Evolutionary conservation across 176 grass and related monocot species (phyloP), one percentile per base, ranked within the genome.

Genomic region (Oryza brachyantha): DNA sequence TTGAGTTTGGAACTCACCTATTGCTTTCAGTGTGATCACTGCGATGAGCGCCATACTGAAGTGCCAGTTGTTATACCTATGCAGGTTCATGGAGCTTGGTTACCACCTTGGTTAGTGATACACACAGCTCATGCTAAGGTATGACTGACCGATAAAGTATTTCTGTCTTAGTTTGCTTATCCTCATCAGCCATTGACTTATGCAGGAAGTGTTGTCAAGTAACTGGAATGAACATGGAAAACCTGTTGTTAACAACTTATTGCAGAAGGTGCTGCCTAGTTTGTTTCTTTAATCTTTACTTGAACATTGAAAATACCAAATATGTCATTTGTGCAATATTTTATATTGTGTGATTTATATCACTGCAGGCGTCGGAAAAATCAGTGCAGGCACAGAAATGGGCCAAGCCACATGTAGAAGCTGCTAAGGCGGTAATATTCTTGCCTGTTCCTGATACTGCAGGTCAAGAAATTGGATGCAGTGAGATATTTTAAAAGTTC

Each of bases 81-180:
- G 27, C 73, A 99, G 92, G 84, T 86, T 71, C 86, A 96, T 89
- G 84, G 84, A 81, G 84, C 92, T 76, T 99, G 96, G 96, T 87
- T 99, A 66, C 88, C 92, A 79, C 96, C 90, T 76, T 99, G 92
- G 96, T 78, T 99, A 68, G 88, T 62, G 3, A 62, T 81, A 76
- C 64, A 91, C 85, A 64, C 81, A 67, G 13, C 70, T 76, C 76
- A 3, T 61, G 89, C 66, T 61, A 73, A 87, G 88, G 92, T 96
- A 84, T 38, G 40, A 69, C 36, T 84, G 76, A 21, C 38, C 38
- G 41, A 25, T 69, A 75, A 76, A 59, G 16, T 80, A 60, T 64
- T 35, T 81, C 67, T 48, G n/a, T 83, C 58, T 88, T 80, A 74
- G 61, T 61, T 62, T 73, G 9, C 70, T 79, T 64, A 65, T 34